Base-by-base conservation (phyloP, 768 basidiomycete genomes). In the Tephrocybe sp. region DNA sequence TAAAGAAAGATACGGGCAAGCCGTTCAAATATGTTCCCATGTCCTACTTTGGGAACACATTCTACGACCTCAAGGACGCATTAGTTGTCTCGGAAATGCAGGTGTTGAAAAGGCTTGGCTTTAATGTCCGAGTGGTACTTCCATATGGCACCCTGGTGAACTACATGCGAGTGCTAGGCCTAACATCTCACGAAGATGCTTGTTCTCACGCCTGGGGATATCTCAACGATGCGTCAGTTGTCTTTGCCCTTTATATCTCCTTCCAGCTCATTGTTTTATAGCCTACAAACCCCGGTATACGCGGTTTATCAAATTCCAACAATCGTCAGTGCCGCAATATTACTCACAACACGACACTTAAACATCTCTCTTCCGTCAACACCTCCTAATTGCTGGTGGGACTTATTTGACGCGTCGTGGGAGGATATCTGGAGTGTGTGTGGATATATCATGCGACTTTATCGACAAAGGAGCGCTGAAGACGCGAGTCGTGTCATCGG, bases 21-120 rank as follows among this genome's bases (percentile, higher is more conserved):
- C 63, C 70, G 11, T 83, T 89, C 71, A 77, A 77, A 60, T 92
- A 94, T 68, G 69, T 77, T 2, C 87, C 92, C 11, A 95, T 93
- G 90, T 85, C 88, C 14, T 95, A 93, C 69, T 94, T 91, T 65
- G 84, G 89, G 12, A 79, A 78, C 60, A 85, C 84, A 2, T 98
- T 96, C 62, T 98, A 98, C 72, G 91, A 95, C 55, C 77, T 92
- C 67, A 98, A 96, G 64, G 97, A 99, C 63, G 86, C 89, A 6
- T 74, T 98, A 43, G 92, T 98, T 17, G 87, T 95, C 12, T 85
- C 89, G 1, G 97, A 99, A 69, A 98, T 98, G 92, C 97, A 99
- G 65, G 80, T 98, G 17, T 77, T 99, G 57, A 99, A 99, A 68
- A 80, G 96, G 19, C 78, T 99, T 10, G 96, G 92, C 1, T 99